Conservation (phyloP, 495 filamentous ascomycete genomes). For the Aspergillus conjunctus region DNA sequence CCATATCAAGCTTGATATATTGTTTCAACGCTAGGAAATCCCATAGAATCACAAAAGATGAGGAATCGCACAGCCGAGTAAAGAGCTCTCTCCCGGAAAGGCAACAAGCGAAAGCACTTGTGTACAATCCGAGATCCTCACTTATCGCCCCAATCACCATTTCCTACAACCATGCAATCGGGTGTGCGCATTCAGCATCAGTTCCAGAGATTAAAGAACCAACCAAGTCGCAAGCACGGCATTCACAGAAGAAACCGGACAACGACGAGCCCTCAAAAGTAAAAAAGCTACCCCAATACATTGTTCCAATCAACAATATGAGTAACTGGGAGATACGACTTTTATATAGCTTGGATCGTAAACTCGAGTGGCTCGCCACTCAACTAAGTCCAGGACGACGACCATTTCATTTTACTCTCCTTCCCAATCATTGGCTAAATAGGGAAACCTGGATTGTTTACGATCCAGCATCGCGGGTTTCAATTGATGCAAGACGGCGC, state of each 20-base stretch:
- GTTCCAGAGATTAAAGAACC: background rate
- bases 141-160: too few relatives aligned
- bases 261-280: background rate
- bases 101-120: background rate
- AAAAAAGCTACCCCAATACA: background rate
- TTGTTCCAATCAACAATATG: constrained; percentile 17
- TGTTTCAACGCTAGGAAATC: background rate
- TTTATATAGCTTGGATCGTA: constrained; percentile 40
- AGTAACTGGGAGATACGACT: constrained; percentile 43
- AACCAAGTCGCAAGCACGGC: background rate
- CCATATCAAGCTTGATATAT: background rate
- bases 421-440: constrained; percentile 51
- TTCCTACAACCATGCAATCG: too few relatives aligned
- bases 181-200: too few relatives aligned
- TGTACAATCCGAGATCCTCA: too few relatives aligned
- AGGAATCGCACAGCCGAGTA: background rate
- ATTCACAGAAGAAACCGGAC: background rate
- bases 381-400: constrained; percentile 45
- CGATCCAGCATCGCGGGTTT: constrained; percentile 42
- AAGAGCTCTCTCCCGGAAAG: background rate
- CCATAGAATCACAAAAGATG: background rate
- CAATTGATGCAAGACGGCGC: constrained; percentile 34
- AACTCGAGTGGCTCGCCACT: constrained; percentile 41
- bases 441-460: constrained; percentile 44
- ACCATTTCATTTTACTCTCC: constrained; percentile 45